phyloP scores from a whole-genome alignment of 495 filamentous ascomycete genomes.

The Penicillium chermesinum region DNA sequence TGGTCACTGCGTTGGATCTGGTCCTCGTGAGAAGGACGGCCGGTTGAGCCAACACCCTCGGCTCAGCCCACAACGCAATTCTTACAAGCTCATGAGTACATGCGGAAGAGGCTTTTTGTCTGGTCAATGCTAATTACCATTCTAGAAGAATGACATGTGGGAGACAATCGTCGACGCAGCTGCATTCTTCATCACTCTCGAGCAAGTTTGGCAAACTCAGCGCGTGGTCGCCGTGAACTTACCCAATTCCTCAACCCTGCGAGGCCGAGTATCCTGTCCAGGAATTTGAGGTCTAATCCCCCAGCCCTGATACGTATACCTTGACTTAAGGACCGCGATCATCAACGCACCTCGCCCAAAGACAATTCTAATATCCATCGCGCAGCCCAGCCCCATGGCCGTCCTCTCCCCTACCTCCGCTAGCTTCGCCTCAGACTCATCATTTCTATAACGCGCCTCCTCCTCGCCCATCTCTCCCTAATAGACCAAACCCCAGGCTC shows the following conservation, averaged over 20 bases:
- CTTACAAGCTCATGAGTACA: neutral
- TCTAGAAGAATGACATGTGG: constrained; percentile 52
- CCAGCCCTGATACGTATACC: too few species aligned
- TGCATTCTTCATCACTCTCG: constrained; percentile 56
- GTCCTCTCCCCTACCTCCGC: neutral
- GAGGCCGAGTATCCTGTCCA: too few species aligned
- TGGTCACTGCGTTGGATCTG: constrained; percentile 33
- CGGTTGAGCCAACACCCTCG: constrained; percentile 26
- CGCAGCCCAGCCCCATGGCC: constrained; percentile 16
- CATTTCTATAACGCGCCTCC: neutral
- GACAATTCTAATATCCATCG: too few species aligned
- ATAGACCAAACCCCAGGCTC: neutral
- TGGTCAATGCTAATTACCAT: constrained; percentile 12
- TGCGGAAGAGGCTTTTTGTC: constrained; percentile 46
- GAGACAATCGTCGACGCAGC: constrained; percentile 53
- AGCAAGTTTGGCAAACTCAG: constrained; percentile 56
- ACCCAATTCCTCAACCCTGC: too few species aligned
- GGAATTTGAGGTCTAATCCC: too few species aligned
- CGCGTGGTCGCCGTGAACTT: constrained; percentile 41
- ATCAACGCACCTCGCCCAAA: too few species aligned
- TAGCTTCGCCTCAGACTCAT: constrained; percentile 4
- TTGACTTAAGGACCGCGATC: too few species aligned
- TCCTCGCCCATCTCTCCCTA: neutral
- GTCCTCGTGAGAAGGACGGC: constrained; percentile 32
- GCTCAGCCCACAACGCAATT: constrained; percentile 42